phyloP scores from a whole-genome alignment of 2,329 filamentous ascomycete species.

The Exophiala xenobiotica region DNA sequence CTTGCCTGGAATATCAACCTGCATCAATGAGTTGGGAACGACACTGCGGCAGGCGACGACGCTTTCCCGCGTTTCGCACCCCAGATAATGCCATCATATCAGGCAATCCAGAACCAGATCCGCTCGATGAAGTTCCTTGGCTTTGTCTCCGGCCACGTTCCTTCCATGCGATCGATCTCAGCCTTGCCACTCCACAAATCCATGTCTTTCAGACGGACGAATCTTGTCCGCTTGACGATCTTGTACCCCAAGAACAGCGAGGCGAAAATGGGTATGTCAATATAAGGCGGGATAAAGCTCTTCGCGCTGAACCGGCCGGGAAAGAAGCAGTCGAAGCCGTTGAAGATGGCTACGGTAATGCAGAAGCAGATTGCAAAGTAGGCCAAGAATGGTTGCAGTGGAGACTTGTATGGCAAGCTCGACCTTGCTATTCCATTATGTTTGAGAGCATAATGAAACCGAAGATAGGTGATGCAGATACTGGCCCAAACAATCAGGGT shows the following conservation, averaged over 20 bases:
- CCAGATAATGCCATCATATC: too few species aligned
- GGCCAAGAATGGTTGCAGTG: constrained; percentile 15
- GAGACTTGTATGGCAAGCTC: constrained; percentile 15
- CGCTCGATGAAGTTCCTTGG: constrained; percentile 46
- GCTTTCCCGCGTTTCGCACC: too few species aligned
- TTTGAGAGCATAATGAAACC: constrained; percentile 57
- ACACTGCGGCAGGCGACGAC: too few species aligned
- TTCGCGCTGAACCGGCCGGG: constrained; percentile 9
- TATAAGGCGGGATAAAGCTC: constrained; percentile 17
- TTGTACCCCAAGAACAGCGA: constrained; percentile 15
- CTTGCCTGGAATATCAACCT: too few species aligned
- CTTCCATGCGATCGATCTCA: constrained; percentile 46
- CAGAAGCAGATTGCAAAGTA: constrained; percentile 13
- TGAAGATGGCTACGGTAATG: constrained; percentile 16
- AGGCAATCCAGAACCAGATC: constrained; percentile 50
- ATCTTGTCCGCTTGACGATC: constrained; percentile 9
- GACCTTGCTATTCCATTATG: constrained; percentile 49
- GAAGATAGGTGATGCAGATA: constrained; percentile 49
- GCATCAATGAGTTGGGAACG: too few species aligned
- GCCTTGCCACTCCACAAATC: constrained; percentile 43
- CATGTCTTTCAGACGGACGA: constrained; percentile 13
- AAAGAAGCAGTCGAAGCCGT: constrained; percentile 18
- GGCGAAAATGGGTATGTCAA: constrained; percentile 18
- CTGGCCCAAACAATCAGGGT: constrained; percentile 53
- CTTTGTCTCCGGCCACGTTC: constrained; percentile 40